Evolutionary conservation across 805 yeast genomes (phyloP).

Genomic region (Priceomyces haplophilus): DNA sequence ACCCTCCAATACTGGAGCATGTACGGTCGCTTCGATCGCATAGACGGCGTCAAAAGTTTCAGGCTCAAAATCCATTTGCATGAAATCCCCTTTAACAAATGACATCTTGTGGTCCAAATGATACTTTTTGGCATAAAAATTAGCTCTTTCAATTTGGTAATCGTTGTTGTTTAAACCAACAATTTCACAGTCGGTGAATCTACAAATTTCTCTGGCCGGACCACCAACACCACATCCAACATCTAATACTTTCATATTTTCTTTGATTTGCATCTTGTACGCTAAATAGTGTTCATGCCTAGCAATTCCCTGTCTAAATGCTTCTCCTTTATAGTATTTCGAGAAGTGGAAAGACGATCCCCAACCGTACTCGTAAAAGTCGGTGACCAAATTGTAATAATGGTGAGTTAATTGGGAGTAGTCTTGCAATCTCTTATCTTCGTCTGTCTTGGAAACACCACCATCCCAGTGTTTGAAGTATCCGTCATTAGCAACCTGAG

Average conservation of each 20-base stretch:
- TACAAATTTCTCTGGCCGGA: conserved; percentile 93
- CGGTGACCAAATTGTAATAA: conserved; percentile 95
- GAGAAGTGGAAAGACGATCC: conserved; percentile 98
- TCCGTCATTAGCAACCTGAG: conserved; percentile 78
- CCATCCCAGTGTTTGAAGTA: conserved; percentile 98
- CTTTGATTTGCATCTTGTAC: conserved; percentile 72
- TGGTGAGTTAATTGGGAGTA: conserved; percentile 91
- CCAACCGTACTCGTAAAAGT: conserved; percentile 99
- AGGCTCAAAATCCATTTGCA: conserved; percentile 96
- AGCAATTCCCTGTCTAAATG: conserved; percentile 91
- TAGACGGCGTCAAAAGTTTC: conserved; percentile 93
- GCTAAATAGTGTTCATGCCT: conserved; percentile 97
- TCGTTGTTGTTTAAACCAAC: conserved; percentile 96
- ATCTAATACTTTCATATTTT: conserved; percentile 84
- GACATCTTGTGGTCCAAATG: conserved; percentile 70
- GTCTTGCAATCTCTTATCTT: conserved; percentile 71
- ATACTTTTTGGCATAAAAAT: conserved; percentile 65
- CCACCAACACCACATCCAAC: conserved; percentile 99
- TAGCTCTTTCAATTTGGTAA: conserved; percentile 92
- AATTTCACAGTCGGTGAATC: conserved; percentile 83
- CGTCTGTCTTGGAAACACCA: conserved; percentile 69
- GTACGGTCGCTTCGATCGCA: conserved; percentile 98
- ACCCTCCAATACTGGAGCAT: conserved; percentile 94
- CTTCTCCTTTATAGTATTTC: conserved; percentile 89
- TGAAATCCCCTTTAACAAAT: conserved; percentile 95